These are phyloP conservation scores for Cutaneotrichosporon spelunceum DNA, from an alignment of 1,284 basidiomycete species.

Conservation along the genomic window DNA sequence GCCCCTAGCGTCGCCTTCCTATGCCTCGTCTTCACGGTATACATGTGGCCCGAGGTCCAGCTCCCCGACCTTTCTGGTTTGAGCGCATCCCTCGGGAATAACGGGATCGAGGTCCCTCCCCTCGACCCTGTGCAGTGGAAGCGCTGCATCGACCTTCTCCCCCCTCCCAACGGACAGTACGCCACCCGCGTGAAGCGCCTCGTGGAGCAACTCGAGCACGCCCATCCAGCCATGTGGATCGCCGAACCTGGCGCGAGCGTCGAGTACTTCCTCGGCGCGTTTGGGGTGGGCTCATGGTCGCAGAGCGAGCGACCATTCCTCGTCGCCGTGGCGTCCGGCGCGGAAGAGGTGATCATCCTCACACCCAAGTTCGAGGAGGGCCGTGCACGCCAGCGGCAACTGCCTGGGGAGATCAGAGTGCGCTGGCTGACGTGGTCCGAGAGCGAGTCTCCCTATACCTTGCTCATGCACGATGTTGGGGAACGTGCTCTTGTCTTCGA, in stretches of 20 bases:
- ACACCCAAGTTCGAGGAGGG: slow-evolving; percentile 74
- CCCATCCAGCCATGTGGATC: slow-evolving; percentile 47
- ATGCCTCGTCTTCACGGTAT: background rate
- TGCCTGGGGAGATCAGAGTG: slow-evolving; percentile 54
- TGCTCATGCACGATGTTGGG: slow-evolving; percentile 55
- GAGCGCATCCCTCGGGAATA: background rate
- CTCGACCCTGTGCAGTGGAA: slow-evolving; percentile 3
- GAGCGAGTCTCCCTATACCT: slow-evolving; percentile 64
- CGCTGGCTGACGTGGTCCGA: slow-evolving; percentile 70
- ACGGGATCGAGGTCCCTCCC: background rate
- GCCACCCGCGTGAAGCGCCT: slow-evolving; percentile 23
- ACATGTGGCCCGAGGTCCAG: background rate
- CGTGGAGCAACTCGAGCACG: slow-evolving; percentile 10
- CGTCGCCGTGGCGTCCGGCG: slow-evolving; percentile 57
- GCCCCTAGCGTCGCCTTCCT: background rate
- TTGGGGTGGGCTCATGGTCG: slow-evolving; percentile 59
- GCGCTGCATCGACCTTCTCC: slow-evolving; percentile 19
- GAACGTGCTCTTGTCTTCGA: slow-evolving; percentile 58
- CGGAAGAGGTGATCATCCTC: slow-evolving; percentile 58
- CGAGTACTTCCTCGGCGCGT: slow-evolving; percentile 68
- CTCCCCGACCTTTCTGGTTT: background rate
- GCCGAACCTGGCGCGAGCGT: slow-evolving; percentile 71
- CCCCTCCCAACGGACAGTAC: slow-evolving; percentile 18
- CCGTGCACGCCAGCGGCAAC: slow-evolving; percentile 58
- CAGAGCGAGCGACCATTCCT: slow-evolving; percentile 75